phyloP scores from a whole-genome alignment of 176 grass and related monocot genomes.

The Bonia amplexicaulis region DNA sequence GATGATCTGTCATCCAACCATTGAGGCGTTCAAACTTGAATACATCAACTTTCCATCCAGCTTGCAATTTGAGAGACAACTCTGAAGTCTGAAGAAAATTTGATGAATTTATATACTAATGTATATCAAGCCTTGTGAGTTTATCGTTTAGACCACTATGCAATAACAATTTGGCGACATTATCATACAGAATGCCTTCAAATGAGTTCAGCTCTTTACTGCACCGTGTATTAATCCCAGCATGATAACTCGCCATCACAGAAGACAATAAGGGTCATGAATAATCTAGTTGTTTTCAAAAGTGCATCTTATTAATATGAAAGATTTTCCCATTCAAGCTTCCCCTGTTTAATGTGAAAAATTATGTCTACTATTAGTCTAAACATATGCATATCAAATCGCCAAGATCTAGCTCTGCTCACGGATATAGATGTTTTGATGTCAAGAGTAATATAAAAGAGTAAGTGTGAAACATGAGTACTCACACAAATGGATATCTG shows the following conservation, averaged over 20 bases:
- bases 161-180: neutral
- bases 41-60: neutral
- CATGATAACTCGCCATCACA: neutral
- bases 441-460: neutral
- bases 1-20: neutral
- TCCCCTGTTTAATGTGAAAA: neutral
- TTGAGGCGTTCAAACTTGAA: neutral
- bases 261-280: neutral
- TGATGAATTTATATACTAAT: neutral
- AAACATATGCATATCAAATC: neutral
- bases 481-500: constrained; percentile 86
- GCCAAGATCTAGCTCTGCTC: neutral
- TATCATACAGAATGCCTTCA: neutral
- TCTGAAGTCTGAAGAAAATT: neutral
- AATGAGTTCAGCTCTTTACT: neutral
- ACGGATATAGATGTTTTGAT: neutral
- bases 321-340: neutral
- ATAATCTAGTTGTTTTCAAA: neutral
- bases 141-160: neutral
- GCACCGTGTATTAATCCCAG: neutral
- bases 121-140: neutral
- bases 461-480: neutral
- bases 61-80: neutral
- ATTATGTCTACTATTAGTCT: neutral
- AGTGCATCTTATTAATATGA: neutral